A percentile compares a stretch with the other conserved stretches of the same genome.
Conservation (phyloP, 345 rosid species). For the Eucalyptus leucophloia region DNA sequence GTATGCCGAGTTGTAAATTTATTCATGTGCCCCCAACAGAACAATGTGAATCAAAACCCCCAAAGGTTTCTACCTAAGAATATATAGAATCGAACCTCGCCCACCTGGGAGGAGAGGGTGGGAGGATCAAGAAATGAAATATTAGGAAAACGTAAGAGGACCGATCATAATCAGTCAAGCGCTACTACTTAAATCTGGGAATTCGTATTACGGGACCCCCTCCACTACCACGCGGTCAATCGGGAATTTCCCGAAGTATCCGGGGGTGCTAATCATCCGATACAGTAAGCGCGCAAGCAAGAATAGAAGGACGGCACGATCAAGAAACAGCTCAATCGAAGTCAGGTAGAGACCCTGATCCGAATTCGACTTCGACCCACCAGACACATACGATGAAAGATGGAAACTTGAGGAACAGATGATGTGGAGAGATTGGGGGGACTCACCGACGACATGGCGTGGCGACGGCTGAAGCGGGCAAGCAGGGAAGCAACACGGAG, state of each 20-base stretch:
- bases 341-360: neutral
- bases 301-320: neutral
- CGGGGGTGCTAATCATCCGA: neutral
- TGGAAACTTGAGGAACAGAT: neutral
- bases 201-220: neutral
- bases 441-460: slow-evolving; percentile 1
- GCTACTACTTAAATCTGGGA: neutral
- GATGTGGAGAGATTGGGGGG: neutral
- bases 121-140: neutral
- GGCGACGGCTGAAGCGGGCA: neutral
- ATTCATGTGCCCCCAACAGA: neutral
- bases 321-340: neutral
- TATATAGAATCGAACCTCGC: neutral
- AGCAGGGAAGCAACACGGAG: neutral
- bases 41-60: neutral
- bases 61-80: neutral
- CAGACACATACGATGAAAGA: neutral
- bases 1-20: neutral
- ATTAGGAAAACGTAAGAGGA: neutral
- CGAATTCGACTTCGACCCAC: neutral
- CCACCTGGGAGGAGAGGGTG: neutral
- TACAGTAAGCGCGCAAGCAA: neutral
- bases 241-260: neutral
- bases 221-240: neutral
- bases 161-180: neutral